Percentiles rank a stretch among this genome's conserved stretches.
Evolutionary conservation across 495 filamentous ascomycete genomes (phyloP).

Genomic region (Talaromyces liani): DNA sequence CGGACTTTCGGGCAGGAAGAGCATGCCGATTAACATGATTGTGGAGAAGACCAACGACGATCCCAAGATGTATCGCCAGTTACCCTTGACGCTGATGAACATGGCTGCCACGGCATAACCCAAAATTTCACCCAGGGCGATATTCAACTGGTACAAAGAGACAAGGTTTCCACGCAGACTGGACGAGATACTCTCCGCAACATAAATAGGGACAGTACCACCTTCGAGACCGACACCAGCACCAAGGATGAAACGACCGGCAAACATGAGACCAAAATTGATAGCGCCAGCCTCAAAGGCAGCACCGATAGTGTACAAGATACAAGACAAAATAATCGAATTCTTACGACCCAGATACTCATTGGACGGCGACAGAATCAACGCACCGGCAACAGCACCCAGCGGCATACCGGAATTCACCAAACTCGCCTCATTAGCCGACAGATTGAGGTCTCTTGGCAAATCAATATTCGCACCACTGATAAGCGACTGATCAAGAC

Average conservation of each 20-base stretch:
- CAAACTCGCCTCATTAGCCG: conserved; percentile 39
- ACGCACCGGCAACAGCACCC: conserved; percentile 51
- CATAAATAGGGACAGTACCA: conserved; percentile 54
- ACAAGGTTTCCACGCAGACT: conserved; percentile 54
- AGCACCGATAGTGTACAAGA: conserved; percentile 53
- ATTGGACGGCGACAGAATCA: conserved; percentile 49
- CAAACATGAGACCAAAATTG: conserved; percentile 53
- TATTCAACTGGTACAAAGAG: conserved; percentile 56
- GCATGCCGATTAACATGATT: conserved; percentile 49
- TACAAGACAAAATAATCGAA: conserved; percentile 51
- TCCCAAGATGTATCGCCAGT: conserved; percentile 61
- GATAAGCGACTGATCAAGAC: conserved; percentile 55
- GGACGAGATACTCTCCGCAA: conserved; percentile 42
- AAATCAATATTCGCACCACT: conserved; percentile 52
- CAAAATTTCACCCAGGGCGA: conserved; percentile 54
- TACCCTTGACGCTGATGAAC: conserved; percentile 48
- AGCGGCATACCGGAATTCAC: conserved; percentile 54
- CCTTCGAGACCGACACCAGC: conserved; percentile 54
- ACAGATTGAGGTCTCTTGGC: conserved; percentile 38
- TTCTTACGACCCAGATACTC: conserved; percentile 50
- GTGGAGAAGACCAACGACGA: conserved; percentile 57
- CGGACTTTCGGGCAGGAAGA: conserved; percentile 52
- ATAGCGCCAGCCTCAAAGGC: conserved; percentile 52
- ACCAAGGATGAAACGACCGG: conserved; percentile 52
- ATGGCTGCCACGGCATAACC: conserved; percentile 57